Conservation (phyloP, 176 grass and related monocot species). For the Carex scoparia region DNA sequence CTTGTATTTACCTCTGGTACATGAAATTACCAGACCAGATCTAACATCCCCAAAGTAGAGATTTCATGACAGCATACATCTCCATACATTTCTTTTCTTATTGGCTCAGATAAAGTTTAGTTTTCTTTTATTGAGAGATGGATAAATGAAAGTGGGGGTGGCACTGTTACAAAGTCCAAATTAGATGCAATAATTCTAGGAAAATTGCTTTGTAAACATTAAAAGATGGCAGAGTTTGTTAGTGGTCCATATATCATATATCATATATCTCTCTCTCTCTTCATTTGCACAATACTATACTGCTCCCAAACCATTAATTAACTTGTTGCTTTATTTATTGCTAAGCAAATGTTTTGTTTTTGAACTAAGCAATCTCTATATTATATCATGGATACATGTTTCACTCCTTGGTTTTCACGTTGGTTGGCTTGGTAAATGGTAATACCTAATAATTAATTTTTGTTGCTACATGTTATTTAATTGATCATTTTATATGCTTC, state of each 20-base stretch:
- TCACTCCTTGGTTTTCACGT: not conserved
- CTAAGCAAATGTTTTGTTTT: not conserved
- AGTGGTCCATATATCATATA: not conserved
- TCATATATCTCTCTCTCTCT: not conserved
- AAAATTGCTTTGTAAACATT: conserved; percentile 10
- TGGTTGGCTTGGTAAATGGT: not conserved
- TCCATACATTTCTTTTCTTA: not conserved
- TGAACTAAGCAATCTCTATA: not conserved
- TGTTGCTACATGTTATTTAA: not conserved
- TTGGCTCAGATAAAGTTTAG: not conserved
- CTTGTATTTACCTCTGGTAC: not conserved
- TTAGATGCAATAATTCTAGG: conserved; percentile 5
- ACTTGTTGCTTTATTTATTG: not conserved
- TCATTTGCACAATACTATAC: not conserved
- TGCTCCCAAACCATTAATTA: not conserved
- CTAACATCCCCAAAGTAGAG: not conserved
- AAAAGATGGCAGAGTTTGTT: conserved; percentile 1
- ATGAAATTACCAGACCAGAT: conserved; percentile 9
- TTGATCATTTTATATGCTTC: not conserved
- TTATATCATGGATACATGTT: conserved; percentile 8
- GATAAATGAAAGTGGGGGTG: not conserved
- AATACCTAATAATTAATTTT: not conserved
- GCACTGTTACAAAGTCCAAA: conserved; percentile 16
- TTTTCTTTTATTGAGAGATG: not conserved
- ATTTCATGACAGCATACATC: not conserved